Percentiles rank a stretch among this genome's conserved stretches.
These are phyloP conservation scores for Coemansia aciculifera DNA, from an alignment of 192 early-diverging fungal species.

Conservation along the genomic window DNA sequence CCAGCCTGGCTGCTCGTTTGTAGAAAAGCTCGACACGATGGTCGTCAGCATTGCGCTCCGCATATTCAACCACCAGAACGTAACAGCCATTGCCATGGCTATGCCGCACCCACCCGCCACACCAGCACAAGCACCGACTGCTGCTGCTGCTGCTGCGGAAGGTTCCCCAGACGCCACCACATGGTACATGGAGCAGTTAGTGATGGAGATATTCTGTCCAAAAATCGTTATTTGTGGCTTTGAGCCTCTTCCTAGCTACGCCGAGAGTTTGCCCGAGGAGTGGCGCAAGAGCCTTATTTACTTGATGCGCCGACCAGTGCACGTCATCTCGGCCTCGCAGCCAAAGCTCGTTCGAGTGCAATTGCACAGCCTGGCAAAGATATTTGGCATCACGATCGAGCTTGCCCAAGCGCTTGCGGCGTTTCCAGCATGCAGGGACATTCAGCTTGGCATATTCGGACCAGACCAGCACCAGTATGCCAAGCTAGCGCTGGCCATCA, in stretches of 20 bases:
- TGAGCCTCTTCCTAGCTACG: slow-evolving; percentile 36
- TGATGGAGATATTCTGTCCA: slow-evolving; percentile 29
- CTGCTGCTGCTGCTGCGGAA: neutral
- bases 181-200: slow-evolving; percentile 26
- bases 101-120: neutral
- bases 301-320: slow-evolving; percentile 31
- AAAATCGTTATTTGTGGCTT: slow-evolving; percentile 36
- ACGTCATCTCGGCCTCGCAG: slow-evolving; percentile 37
- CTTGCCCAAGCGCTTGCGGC: slow-evolving; percentile 23
- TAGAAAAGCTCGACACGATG: slow-evolving; percentile 17
- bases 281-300: slow-evolving; percentile 37
- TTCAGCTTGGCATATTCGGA: slow-evolving; percentile 34
- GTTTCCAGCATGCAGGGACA: slow-evolving; percentile 25
- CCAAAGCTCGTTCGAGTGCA: slow-evolving; percentile 40
- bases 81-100: slow-evolving; percentile 29
- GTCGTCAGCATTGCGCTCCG: slow-evolving; percentile 36
- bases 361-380: slow-evolving; percentile 29
- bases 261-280: slow-evolving; percentile 24
- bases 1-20: neutral
- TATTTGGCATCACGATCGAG: slow-evolving; percentile 37
- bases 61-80: slow-evolving; percentile 27
- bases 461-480: slow-evolving; percentile 37
- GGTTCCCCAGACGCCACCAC: neutral
- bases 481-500: slow-evolving; percentile 35
- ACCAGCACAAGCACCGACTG: neutral